Evolutionary conservation across 306 rosid species (phyloP).

Genomic region (Gastrolobium villosum): DNA sequence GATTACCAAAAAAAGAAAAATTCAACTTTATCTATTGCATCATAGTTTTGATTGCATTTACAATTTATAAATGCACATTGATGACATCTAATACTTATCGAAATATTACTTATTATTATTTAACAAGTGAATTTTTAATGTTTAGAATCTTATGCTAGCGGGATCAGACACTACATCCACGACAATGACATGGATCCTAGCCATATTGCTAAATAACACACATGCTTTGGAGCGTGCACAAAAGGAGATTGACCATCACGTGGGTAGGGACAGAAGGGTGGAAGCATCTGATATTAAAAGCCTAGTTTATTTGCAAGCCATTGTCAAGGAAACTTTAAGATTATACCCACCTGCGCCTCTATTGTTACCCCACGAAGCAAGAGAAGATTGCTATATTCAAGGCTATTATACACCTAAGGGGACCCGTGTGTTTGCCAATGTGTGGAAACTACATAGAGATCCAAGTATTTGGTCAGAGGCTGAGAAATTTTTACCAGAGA

Average conservation of each 20-base stretch:
- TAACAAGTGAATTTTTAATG: neutral
- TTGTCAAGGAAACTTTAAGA: slow-evolving; percentile 62
- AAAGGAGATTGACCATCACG: slow-evolving; percentile 59
- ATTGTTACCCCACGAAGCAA: slow-evolving; percentile 66
- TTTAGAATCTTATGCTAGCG: slow-evolving; percentile 64
- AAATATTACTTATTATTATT: neutral
- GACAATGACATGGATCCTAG: slow-evolving; percentile 61
- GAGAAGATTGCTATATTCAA: slow-evolving; percentile 54
- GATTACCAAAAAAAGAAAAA: too few relatives aligned
- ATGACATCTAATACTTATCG: too few relatives aligned
- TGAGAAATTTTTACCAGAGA: slow-evolving; percentile 61
- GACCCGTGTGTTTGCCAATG: slow-evolving; percentile 61
- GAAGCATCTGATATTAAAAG: slow-evolving; percentile 53
- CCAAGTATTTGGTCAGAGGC: slow-evolving; percentile 60
- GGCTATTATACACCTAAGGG: slow-evolving; percentile 58
- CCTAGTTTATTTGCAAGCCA: slow-evolving; percentile 61
- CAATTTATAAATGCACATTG: too few relatives aligned
- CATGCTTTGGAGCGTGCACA: slow-evolving; percentile 57
- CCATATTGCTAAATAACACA: slow-evolving; percentile 55
- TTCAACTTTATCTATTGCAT: too few relatives aligned
- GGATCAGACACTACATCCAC: slow-evolving; percentile 65
- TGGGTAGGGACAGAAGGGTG: slow-evolving; percentile 60
- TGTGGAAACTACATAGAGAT: slow-evolving; percentile 72
- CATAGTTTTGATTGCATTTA: too few relatives aligned
- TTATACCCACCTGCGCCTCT: slow-evolving; percentile 67